Evolutionary conservation across 768 basidiomycete genomes (phyloP).

Genomic region (Leccinellum albellum): DNA sequence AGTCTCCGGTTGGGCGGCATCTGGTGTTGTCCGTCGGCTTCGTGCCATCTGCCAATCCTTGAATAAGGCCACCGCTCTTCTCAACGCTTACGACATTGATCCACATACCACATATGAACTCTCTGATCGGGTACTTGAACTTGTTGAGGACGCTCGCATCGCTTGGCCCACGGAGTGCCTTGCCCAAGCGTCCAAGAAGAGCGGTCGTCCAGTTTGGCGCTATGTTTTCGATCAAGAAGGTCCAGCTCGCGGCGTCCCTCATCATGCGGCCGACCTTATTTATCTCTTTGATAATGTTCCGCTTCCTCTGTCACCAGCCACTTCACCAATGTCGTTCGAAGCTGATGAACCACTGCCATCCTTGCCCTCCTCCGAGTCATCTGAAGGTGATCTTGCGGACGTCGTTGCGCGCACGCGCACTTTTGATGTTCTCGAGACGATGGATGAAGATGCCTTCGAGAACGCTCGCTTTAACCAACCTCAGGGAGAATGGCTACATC

Average conservation of each 20-base stretch:
- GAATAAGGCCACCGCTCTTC: slow-evolving; percentile 52
- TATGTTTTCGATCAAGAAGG: slow-evolving; percentile 84
- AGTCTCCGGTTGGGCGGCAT: slow-evolving; percentile 59
- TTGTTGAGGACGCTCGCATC: slow-evolving; percentile 70
- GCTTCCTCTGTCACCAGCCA: slow-evolving; percentile 40
- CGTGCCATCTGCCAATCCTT: slow-evolving; percentile 75
- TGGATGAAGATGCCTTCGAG: slow-evolving; percentile 24
- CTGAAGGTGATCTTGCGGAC: slow-evolving; percentile 17
- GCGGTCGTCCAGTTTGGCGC: slow-evolving; percentile 66
- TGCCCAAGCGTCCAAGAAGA: slow-evolving; percentile 45
- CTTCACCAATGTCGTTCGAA: slow-evolving; percentile 33
- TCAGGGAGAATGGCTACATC: slow-evolving; percentile 47
- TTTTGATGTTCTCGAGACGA: slow-evolving; percentile 25
- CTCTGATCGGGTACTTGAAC: slow-evolving; percentile 62
- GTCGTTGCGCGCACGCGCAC: slow-evolving; percentile 16
- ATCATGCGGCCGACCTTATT: slow-evolving; percentile 68
- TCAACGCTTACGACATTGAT: slow-evolving; percentile 71
- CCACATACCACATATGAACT: slow-evolving; percentile 64
- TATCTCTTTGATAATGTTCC: slow-evolving; percentile 79
- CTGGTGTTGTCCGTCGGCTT: slow-evolving; percentile 59
- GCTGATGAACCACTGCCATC: slow-evolving; percentile 31
- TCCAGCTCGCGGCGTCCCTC: slow-evolving; percentile 57
- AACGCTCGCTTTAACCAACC: slow-evolving; percentile 9
- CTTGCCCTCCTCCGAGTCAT: slow-evolving; percentile 28
- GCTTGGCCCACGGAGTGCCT: slow-evolving; percentile 76